Base-by-base conservation (phyloP, 2,329 filamentous ascomycete genomes). In the Neonectria hederae region DNA sequence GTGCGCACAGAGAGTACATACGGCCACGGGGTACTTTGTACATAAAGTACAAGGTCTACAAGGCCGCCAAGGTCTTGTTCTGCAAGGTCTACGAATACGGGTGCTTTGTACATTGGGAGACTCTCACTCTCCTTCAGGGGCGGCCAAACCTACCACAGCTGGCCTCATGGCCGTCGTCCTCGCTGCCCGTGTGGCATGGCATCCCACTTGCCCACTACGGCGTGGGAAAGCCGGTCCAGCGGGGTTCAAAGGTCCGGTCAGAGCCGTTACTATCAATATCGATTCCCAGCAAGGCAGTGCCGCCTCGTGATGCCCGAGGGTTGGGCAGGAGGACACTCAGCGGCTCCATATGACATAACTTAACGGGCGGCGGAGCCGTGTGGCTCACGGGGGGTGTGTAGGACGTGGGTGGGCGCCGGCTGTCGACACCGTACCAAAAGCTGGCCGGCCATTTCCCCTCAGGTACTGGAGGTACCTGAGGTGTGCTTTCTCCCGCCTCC, bases 301-400 rank as follows among this genome's bases (percentile, higher is more conserved):
- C 63, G 65, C 59, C 68, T 69, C 56, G 56, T 54, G 22, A 58
- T 72, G 22, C 57, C 48, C 42, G 48, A 32, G 21, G 59, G 59
- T 43, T 35, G 54, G 51, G 62, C 38, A 42, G 54, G 60, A 57
- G 49, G 61, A 11, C 30, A 51, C 21, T 22, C 42, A 35, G 24
- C 42, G 40, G 40, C 28, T 32, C 54, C 55, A 65, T 62, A 66
- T 70, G 62, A 69, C 66, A 72, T 71, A 68, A 65, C n/a, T n/a
- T n/a, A n/a, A 28, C 42, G 58, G 66, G 70, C 66, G 70, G 69
- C 69, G 69, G 65, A 70, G 65, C 62, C 54, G 55, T 62, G 55
- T 53, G 53, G 22, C 43, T 59, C 61, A 56, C 51, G 48, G 65
- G 67, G 59, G 67, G 63, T 56, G 61, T 66, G 65, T 57, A 48